These are phyloP conservation scores for Fomitopsis schrenkii DNA, from an alignment of 1,284 basidiomycete genomes.

Conservation along the genomic window DNA sequence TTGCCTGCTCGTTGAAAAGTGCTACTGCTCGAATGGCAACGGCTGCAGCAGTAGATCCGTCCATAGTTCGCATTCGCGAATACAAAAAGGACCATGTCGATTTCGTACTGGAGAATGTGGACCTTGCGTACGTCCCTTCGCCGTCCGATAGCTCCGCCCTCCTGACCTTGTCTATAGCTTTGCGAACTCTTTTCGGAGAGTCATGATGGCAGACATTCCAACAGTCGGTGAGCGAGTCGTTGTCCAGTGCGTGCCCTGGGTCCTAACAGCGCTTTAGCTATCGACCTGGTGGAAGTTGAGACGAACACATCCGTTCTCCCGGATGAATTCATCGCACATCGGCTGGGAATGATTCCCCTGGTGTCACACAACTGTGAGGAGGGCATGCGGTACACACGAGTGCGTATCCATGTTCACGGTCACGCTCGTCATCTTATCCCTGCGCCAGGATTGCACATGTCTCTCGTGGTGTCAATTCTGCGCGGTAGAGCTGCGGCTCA, in stretches of 20 bases:
- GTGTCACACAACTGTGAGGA: constrained; percentile 83
- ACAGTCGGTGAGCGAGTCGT: constrained; percentile 73
- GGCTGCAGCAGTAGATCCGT: constrained; percentile 16
- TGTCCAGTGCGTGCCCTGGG: not conserved
- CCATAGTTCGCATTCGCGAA: constrained; percentile 73
- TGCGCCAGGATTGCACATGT: constrained; percentile 79
- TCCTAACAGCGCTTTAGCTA: constrained; percentile 50
- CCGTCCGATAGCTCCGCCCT: constrained; percentile 2
- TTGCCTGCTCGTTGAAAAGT: not conserved
- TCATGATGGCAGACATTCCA: constrained; percentile 94
- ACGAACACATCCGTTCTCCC: constrained; percentile 92
- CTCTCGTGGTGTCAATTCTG: constrained; percentile 76
- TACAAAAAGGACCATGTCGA: constrained; percentile 78
- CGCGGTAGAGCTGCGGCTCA: constrained; percentile 72
- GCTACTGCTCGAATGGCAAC: constrained; percentile 26
- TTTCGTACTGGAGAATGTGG: constrained; percentile 91
- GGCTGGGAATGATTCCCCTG: constrained; percentile 92
- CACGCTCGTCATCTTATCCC: not conserved
- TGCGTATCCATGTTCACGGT: constrained; percentile 30
- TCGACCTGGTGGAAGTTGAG: constrained; percentile 94
- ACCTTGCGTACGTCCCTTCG: constrained; percentile 66
- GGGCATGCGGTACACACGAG: constrained; percentile 79
- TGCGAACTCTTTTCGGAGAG: constrained; percentile 85
- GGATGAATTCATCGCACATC: constrained; percentile 97
- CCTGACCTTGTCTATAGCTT: constrained; percentile 45